phyloP scores from a whole-genome alignment of 2,329 filamentous ascomycete genomes.

The Zymoseptoria tritici region DNA sequence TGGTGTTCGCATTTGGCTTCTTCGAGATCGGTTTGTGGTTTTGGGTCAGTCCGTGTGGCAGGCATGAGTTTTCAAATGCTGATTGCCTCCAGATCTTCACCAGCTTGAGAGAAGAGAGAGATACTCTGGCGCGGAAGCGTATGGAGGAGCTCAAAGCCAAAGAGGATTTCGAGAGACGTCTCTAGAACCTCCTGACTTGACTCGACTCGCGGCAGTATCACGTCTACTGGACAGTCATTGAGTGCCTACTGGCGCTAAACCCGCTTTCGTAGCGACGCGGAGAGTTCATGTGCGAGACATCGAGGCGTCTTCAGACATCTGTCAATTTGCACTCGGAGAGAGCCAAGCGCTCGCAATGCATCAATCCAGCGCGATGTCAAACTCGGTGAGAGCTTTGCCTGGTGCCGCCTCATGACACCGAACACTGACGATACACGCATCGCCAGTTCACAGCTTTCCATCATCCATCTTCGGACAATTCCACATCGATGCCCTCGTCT shows the following conservation, averaged over 20 bases:
- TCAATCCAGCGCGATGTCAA: not conserved
- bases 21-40: slow-evolving; percentile 81
- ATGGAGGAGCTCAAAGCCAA: slow-evolving; percentile 30
- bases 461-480: not conserved
- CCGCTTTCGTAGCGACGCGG: not conserved
- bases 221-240: not conserved
- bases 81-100: slow-evolving; percentile 46
- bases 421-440: not conserved
- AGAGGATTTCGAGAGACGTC: slow-evolving; percentile 21
- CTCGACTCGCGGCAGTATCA: not conserved
- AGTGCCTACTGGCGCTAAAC: not conserved
- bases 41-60: slow-evolving; percentile 51
- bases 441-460: not conserved
- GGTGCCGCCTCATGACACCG: not conserved
- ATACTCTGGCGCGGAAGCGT: slow-evolving; percentile 28
- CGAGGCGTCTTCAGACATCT: not conserved
- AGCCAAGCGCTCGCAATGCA: not conserved
- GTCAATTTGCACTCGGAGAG: not conserved
- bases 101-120: slow-evolving; percentile 58
- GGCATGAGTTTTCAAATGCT: not conserved
- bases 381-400: not conserved
- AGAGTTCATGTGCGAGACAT: not conserved
- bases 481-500: not conserved
- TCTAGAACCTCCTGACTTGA: slow-evolving; percentile 1
- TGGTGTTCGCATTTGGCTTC: slow-evolving; percentile 79